A percentile compares a stretch with the other conserved stretches of the same genome.
Conservation (phyloP, 2,329 filamentous ascomycete species). For the Fonsecaea pugnacius region DNA sequence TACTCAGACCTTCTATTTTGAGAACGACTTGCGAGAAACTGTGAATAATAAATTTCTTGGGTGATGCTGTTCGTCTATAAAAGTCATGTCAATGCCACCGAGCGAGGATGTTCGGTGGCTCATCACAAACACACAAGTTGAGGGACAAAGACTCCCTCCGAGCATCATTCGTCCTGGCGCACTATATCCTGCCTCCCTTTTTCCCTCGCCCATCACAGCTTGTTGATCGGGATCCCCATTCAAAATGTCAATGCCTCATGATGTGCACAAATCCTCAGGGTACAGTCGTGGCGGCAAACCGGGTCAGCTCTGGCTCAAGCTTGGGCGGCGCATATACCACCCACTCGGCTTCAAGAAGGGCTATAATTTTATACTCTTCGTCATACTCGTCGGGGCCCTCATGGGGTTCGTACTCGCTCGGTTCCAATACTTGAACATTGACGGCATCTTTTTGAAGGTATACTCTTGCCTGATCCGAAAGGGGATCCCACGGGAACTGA, state of each 20-base stretch:
- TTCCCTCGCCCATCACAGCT: neutral
- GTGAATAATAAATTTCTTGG: neutral
- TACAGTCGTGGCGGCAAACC: conserved; percentile 1
- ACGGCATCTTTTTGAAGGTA: conserved; percentile 34
- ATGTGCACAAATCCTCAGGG: conserved; percentile 1
- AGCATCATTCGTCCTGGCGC: conserved; percentile 1
- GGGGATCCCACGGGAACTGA: neutral
- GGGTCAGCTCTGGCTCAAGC: conserved; percentile 11
- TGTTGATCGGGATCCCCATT: neutral
- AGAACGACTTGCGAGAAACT: neutral
- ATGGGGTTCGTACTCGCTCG: conserved; percentile 57
- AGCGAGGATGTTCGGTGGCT: neutral
- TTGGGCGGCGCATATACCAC: conserved; percentile 17
- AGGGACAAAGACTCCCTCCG: neutral
- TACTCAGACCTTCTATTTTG: neutral
- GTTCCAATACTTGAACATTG: conserved; percentile 56
- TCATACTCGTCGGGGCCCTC: conserved; percentile 54
- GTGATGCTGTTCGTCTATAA: neutral
- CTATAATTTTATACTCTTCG: conserved; percentile 62
- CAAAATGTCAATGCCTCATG: conserved; percentile 1
- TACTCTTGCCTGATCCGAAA: neutral
- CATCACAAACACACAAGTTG: neutral
- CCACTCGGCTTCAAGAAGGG: conserved; percentile 59
- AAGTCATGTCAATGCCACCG: neutral
- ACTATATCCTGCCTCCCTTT: neutral